Percentiles rank a stretch among this genome's conserved stretches.
These are phyloP conservation scores for Waltergamsia citrina DNA, from an alignment of 2,329 filamentous ascomycete species.

Conservation along the genomic window DNA sequence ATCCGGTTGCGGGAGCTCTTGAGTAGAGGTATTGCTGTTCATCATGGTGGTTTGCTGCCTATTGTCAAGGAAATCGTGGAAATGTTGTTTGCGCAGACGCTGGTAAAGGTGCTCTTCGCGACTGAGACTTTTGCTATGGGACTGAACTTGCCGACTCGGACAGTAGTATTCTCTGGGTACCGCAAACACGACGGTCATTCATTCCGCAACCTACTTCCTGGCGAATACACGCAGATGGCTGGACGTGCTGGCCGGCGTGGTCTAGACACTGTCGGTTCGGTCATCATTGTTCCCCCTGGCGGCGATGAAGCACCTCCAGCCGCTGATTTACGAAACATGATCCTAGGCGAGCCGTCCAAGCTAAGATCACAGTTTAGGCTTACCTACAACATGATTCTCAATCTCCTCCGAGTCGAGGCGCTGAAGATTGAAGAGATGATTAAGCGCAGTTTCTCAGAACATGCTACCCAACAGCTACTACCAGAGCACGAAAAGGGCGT, in stretches of 20 bases:
- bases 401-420: slow-evolving; percentile 87
- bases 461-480: slow-evolving; percentile 87
- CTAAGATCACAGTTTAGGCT: slow-evolving; percentile 91
- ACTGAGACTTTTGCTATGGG: slow-evolving; percentile 99
- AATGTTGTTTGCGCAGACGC: slow-evolving; percentile 85
- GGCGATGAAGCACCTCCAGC: slow-evolving; percentile 83
- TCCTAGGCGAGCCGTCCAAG: slow-evolving; percentile 90
- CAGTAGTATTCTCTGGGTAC: slow-evolving; percentile 95
- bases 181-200: slow-evolving; percentile 90
- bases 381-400: slow-evolving; percentile 99
- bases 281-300: slow-evolving; percentile 85
- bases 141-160: slow-evolving; percentile 87
- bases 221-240: slow-evolving; percentile 99
- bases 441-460: slow-evolving; percentile 97
- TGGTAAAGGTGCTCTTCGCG: slow-evolving; percentile 95
- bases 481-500: slow-evolving; percentile 95
- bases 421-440: slow-evolving; percentile 99
- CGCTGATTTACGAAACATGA: slow-evolving; percentile 80
- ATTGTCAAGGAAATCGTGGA: slow-evolving; percentile 98
- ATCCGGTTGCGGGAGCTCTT: slow-evolving; percentile 78
- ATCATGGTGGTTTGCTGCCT: slow-evolving; percentile 87
- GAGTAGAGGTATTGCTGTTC: slow-evolving; percentile 83
- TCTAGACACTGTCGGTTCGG: slow-evolving; percentile 93
- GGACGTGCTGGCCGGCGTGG: slow-evolving; percentile 93
- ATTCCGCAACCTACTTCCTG: slow-evolving; percentile 84